Conservation (phyloP, 192 early-diverging fungal genomes). For the Backusella liffmaniae region DNA sequence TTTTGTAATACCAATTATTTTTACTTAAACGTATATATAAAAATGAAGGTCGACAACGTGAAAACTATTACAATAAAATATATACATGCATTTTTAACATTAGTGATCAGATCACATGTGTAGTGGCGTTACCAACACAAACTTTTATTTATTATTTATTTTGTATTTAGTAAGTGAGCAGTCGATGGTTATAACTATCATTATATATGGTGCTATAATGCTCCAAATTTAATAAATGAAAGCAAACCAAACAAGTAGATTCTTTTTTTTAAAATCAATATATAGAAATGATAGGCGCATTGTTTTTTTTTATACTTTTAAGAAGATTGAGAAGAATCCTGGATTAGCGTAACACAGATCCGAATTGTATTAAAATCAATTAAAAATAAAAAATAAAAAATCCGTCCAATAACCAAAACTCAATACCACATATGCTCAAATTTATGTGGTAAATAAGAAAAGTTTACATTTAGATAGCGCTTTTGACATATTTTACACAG, state of each 20-base stretch:
- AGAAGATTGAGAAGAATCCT: not conserved
- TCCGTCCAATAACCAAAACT: not conserved
- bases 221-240: not conserved
- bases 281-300: not conserved
- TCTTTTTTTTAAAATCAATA: not conserved
- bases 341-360: not conserved
- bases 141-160: not conserved
- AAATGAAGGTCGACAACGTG: not conserved
- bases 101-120: not conserved
- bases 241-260: not conserved
- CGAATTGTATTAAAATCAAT: not conserved
- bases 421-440: not conserved
- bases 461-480: not conserved
- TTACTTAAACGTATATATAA: not conserved
- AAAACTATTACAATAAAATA: not conserved
- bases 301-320: not conserved
- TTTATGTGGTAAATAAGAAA: not conserved
- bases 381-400: not conserved
- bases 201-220: not conserved
- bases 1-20: not conserved
- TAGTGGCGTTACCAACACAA: not conserved
- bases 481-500: not conserved
- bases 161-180: not conserved
- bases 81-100: not conserved
- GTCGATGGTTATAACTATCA: not conserved